These are phyloP conservation scores for Sisymbrium irio DNA, from an alignment of 345 rosid species.

Conservation along the genomic window DNA sequence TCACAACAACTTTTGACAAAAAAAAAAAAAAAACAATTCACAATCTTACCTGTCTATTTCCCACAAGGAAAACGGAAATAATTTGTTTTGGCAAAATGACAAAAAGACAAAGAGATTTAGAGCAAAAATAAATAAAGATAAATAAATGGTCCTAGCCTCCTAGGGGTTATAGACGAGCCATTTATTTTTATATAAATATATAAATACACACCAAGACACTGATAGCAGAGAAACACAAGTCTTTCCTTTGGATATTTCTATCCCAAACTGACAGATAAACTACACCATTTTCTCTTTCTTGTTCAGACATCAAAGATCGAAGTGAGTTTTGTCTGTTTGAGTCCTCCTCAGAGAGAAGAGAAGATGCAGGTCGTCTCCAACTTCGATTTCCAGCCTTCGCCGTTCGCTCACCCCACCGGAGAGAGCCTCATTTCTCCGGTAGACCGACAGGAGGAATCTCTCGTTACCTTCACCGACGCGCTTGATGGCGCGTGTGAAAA, in stretches of 20 bases:
- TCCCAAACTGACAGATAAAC: background rate
- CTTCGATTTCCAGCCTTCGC: slow-evolving; percentile 41
- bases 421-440: slow-evolving; percentile 30
- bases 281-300: background rate
- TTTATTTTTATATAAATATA: background rate
- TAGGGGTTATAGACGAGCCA: background rate
- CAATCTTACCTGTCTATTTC: slow-evolving; percentile 18
- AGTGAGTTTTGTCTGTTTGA: background rate
- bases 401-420: slow-evolving; percentile 34
- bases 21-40: background rate
- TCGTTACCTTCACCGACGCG: background rate
- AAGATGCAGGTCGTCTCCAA: slow-evolving; percentile 50
- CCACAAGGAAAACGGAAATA: slow-evolving; percentile 6
- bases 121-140: background rate
- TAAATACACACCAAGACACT: slow-evolving; percentile 12
- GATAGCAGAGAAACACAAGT: background rate
- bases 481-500: slow-evolving; percentile 20
- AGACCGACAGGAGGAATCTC: slow-evolving; percentile 3
- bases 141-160: background rate
- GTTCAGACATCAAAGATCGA: background rate
- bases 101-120: slow-evolving; percentile 1
- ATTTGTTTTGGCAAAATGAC: background rate
- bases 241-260: background rate
- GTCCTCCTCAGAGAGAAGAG: background rate
- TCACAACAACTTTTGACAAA: background rate